These are phyloP conservation scores for Mrakia hoshinonis DNA, from an alignment of 768 basidiomycete species.

Conservation along the genomic window DNA sequence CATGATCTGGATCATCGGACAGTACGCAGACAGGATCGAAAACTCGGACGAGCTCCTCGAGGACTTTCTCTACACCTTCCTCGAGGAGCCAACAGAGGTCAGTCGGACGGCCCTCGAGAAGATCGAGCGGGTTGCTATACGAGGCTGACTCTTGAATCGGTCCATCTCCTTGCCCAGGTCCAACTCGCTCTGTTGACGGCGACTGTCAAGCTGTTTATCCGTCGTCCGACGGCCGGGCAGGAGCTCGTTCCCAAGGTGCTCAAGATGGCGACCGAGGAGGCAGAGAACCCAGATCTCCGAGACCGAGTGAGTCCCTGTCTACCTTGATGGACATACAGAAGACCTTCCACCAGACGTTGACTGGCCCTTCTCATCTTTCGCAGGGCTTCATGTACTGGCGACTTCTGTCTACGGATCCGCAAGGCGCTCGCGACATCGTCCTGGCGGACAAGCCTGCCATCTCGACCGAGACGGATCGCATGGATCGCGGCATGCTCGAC, in stretches of 20 bases:
- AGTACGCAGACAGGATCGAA: conserved; percentile 94
- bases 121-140: conserved; percentile 8
- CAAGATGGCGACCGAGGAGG: conserved; percentile 93
- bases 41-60: conserved; percentile 93
- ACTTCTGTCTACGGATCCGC: conserved; percentile 82
- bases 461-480: conserved; percentile 93
- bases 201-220: conserved; percentile 89
- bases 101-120: conserved; percentile 32
- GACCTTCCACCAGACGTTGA: not conserved
- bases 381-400: conserved; percentile 99
- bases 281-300: conserved; percentile 94
- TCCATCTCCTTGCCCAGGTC: conserved; percentile 51
- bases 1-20: conserved; percentile 97
- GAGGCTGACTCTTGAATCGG: conserved; percentile 32
- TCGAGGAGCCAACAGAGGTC: conserved; percentile 91
- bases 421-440: conserved; percentile 79
- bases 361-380: not conserved
- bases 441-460: conserved; percentile 89
- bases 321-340: not conserved
- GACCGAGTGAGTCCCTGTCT: conserved; percentile 52
- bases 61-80: conserved; percentile 75
- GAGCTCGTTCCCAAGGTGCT: conserved; percentile 87
- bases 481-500: conserved; percentile 94
- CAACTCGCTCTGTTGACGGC: conserved; percentile 92
- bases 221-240: conserved; percentile 79